Evolutionary conservation across 495 filamentous ascomycete genomes (phyloP), one percentile per base, ranked within the genome.

Genomic region (Hyaloscypha bicolor): DNA sequence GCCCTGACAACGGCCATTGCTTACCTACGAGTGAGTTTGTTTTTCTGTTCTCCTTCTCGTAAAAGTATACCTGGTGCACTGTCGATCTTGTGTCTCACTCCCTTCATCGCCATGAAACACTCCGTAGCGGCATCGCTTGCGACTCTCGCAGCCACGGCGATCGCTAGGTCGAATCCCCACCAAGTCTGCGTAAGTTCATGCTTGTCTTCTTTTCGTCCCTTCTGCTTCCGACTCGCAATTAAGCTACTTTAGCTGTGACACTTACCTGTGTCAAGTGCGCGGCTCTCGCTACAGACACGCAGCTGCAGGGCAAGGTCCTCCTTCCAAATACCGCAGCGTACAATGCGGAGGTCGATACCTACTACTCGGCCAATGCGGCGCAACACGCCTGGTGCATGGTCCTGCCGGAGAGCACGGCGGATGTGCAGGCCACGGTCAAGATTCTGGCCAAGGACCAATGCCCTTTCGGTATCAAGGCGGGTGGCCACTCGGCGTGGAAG

Each of bases 371-470:
- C 25, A 76, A 78, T 59, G 76, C 66, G n/a, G 74, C 69, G 5
- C 69, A 80, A 1, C 55, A 72, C n/a, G 78, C 80, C 2, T 73
- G 58, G 52, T 78, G 74, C 60, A 66, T 77, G n/a, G 67, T 77
- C 33, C 72, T 68, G 53, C 76, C 76, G 81, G 79, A 60, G 74
- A 68, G 66, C 22, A 69, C 78, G 3, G 30, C 74, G 5, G 79
- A 81, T 62, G 77, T 82, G n/a, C 72, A 79, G 5, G 37, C 52
- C 12, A 76, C 73, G 9, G 67, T 82, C 51, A 69, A 68, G 35
- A 72, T 71, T 33, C 55, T 81, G n/a, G 65, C 69, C 14, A 65
- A 66, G 5, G 65, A 73, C 6, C 71, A 77, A 45, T 81, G 78
- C 68, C 42, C 64, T 6, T 77, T 80, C 66, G 77, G 78, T 35